Conservation (phyloP, 768 basidiomycete genomes). For the Mycena metata region DNA sequence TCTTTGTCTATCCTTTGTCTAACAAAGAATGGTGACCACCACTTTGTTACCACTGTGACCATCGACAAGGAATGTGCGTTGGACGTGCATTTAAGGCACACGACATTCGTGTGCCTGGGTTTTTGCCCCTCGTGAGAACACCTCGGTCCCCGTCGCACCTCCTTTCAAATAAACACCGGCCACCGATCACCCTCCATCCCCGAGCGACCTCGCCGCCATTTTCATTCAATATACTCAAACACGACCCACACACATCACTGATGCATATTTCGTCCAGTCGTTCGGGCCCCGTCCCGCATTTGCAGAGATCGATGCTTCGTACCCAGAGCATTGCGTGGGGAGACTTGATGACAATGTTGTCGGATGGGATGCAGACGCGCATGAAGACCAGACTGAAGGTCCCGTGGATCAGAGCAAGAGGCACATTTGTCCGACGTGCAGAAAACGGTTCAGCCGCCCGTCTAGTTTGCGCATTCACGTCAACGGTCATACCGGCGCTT, state of each 20-base stretch:
- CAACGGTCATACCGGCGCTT: constrained; percentile 79
- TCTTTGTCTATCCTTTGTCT: too few species aligned
- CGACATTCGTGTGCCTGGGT: too few species aligned
- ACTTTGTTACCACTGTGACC: background rate
- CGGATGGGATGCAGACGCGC: constrained; percentile 40
- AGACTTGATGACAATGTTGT: background rate
- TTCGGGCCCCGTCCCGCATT: background rate
- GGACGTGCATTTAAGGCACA: too few species aligned
- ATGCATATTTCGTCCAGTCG: constrained; percentile 23
- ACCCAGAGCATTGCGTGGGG: too few species aligned
- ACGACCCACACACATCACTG: constrained; percentile 19
- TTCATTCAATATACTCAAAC: constrained; percentile 29
- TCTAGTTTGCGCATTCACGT: constrained; percentile 75
- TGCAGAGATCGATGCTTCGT: too few species aligned
- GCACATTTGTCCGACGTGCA: constrained; percentile 67
- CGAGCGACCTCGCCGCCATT: background rate
- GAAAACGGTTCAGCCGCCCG: constrained; percentile 77
- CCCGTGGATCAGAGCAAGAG: constrained; percentile 51
- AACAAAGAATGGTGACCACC: too few species aligned
- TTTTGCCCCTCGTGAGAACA: too few species aligned
- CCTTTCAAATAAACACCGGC: background rate
- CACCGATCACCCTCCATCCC: background rate
- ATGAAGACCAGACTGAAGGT: background rate
- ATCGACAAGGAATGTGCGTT: too few species aligned
- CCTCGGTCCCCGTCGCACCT: background rate